Percentiles rank a stretch among this genome's conserved stretches.
Conservation (phyloP, 2,329 filamentous ascomycete genomes). For the Sarocladiaceae sp. region DNA sequence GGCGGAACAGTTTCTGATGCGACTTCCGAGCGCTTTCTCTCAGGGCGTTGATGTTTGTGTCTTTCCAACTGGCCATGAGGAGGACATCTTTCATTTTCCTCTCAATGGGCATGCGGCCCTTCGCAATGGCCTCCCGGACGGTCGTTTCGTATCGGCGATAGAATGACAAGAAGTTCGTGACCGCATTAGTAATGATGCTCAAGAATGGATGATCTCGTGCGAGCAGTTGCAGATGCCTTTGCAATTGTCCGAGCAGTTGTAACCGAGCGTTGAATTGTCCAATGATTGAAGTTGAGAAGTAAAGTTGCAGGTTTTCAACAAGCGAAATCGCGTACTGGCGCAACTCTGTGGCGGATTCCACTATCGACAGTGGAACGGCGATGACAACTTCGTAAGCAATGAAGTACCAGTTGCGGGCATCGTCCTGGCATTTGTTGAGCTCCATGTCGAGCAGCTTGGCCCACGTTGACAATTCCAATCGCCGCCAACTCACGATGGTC, state of each 20-base stretch:
- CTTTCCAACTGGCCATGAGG: constrained; percentile 93
- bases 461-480: constrained; percentile 90
- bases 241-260: constrained; percentile 60
- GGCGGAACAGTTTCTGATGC: constrained; percentile 85
- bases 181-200: constrained; percentile 54
- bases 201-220: constrained; percentile 55
- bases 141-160: constrained; percentile 67
- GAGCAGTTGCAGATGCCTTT: constrained; percentile 62
- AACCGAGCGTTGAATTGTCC: constrained; percentile 78
- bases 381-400: constrained; percentile 89
- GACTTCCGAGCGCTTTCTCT: constrained; percentile 86
- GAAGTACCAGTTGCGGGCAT: constrained; percentile 93
- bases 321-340: constrained; percentile 62
- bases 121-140: constrained; percentile 60
- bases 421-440: constrained; percentile 66
- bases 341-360: constrained; percentile 55
- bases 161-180: constrained; percentile 74
- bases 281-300: constrained; percentile 73
- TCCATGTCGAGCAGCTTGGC: constrained; percentile 84
- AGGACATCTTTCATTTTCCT: constrained; percentile 93
- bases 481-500: constrained; percentile 82
- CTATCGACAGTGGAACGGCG: constrained; percentile 65
- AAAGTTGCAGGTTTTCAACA: constrained; percentile 71
- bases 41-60: constrained; percentile 88
- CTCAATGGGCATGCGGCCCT: constrained; percentile 72